Evolutionary conservation across 148 eudicot genomes (phyloP).

Genomic region (Silene latifolia): DNA sequence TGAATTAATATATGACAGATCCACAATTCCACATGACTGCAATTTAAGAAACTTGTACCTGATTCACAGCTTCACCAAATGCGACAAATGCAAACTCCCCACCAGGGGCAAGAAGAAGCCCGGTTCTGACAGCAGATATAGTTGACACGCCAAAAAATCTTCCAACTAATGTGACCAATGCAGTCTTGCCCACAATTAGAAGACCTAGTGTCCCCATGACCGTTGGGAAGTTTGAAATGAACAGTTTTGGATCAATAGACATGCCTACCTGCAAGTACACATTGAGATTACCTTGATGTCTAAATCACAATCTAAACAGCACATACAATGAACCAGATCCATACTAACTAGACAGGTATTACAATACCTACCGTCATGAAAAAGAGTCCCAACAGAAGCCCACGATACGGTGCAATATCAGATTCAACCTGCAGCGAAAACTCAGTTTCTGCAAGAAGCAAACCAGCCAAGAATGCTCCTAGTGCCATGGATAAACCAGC

Average conservation of each 20-base stretch:
- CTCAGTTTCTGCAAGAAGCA: constrained; percentile 98
- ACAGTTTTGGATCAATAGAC: constrained; percentile 97
- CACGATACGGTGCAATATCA: constrained; percentile 99
- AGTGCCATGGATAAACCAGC: constrained; percentile 99
- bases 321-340: neutral
- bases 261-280: constrained; percentile 82
- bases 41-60: constrained; percentile 44
- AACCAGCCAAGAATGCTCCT: constrained; percentile 99
- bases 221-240: constrained; percentile 80
- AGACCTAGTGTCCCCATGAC: constrained; percentile 70
- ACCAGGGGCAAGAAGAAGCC: constrained; percentile 98
- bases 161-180: constrained; percentile 75
- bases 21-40: neutral
- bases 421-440: constrained; percentile 98
- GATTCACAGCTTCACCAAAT: constrained; percentile 99
- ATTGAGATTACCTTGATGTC: constrained; percentile 8
- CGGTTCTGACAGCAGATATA: constrained; percentile 77
- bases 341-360: neutral
- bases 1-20: neutral
- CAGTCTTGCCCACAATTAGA: constrained; percentile 81
- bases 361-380: constrained; percentile 84
- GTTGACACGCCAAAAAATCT: constrained; percentile 81
- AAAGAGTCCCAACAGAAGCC: constrained; percentile 95
- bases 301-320: neutral
- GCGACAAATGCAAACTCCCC: constrained; percentile 99